Percentiles rank a stretch among this genome's conserved stretches.
Evolutionary conservation across 1,284 basidiomycete genomes (phyloP).

Genomic region (Gymnopus androsaceus): DNA sequence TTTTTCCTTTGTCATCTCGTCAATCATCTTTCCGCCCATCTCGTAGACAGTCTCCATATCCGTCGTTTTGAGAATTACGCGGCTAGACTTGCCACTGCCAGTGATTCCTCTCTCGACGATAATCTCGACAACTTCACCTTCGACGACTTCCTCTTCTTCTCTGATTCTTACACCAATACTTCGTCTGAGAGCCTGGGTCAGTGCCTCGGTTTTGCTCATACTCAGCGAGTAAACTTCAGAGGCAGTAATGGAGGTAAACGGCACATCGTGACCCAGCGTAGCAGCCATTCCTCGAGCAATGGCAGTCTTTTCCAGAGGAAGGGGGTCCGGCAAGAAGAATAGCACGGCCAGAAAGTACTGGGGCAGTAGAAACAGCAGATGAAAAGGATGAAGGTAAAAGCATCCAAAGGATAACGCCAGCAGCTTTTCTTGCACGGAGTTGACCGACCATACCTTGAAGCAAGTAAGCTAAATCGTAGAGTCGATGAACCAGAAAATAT

Average conservation of each 20-base stretch:
- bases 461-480: neutral
- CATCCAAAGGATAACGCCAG: constrained; percentile 97
- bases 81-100: constrained; percentile 97
- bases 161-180: constrained; percentile 97
- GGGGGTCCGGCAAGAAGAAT: constrained; percentile 97
- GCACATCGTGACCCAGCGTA: constrained; percentile 89
- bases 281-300: constrained; percentile 99
- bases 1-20: constrained; percentile 95
- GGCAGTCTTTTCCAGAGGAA: constrained; percentile 95
- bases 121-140: constrained; percentile 98
- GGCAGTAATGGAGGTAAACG: constrained; percentile 96
- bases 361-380: constrained; percentile 41
- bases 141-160: constrained; percentile 96
- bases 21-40: constrained; percentile 99
- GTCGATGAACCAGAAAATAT: neutral
- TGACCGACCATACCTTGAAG: constrained; percentile 82
- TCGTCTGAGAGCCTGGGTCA: constrained; percentile 94
- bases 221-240: constrained; percentile 97
- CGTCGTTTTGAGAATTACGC: constrained; percentile 96
- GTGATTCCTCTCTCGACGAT: constrained; percentile 97
- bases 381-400: constrained; percentile 42
- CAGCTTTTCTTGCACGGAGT: constrained; percentile 91
- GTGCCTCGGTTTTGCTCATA: constrained; percentile 98
- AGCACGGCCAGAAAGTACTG: constrained; percentile 92
- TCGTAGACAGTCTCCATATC: constrained; percentile 99